Evolutionary conservation across 75 land plant species (phyloP).

Genomic region (Gnetum montanum): DNA sequence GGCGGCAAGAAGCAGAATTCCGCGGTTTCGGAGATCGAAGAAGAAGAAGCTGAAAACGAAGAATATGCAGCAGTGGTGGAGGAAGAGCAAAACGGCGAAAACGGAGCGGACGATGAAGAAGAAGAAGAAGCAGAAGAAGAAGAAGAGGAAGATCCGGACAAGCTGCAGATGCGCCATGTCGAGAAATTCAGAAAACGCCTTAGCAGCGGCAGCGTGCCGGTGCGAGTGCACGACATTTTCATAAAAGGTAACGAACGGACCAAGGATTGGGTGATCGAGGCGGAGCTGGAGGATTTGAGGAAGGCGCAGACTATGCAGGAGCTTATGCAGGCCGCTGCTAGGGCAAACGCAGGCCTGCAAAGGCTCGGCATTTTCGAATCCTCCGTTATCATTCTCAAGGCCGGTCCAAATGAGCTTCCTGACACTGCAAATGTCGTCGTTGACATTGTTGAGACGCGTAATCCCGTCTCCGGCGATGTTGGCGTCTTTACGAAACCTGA

Average conservation of each 20-base stretch:
- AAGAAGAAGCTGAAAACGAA: too few species aligned
- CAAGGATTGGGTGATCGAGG: constrained; percentile 67
- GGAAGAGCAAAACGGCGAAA: constrained; percentile 25
- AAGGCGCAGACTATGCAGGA: constrained; percentile 61
- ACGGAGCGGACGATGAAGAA: constrained; percentile 24
- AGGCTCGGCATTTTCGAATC: constrained; percentile 64
- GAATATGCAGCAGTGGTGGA: too few species aligned
- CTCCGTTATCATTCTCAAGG: constrained; percentile 58
- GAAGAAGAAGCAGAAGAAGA: constrained; percentile 13
- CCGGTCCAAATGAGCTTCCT: constrained; percentile 91
- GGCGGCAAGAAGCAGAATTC: too few species aligned
- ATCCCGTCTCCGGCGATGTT: constrained; percentile 50
- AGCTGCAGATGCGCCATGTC: constrained; percentile 2
- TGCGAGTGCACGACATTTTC: constrained; percentile 72
- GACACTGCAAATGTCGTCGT: constrained; percentile 84
- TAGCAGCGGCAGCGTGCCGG: constrained; percentile 27
- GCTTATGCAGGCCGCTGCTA: constrained; percentile 50
- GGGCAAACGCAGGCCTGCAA: constrained; percentile 37
- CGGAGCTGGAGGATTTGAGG: constrained; percentile 45
- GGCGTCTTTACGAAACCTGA: constrained; percentile 75
- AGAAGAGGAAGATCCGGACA: not conserved
- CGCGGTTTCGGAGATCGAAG: too few species aligned
- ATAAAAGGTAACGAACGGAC: constrained; percentile 77
- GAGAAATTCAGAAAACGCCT: constrained; percentile 41
- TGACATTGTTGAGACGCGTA: constrained; percentile 50